Evolutionary conservation across 306 rosid species (phyloP), one percentile per base, ranked within the genome.

Genomic region (Trichosanthes cucumerina): DNA sequence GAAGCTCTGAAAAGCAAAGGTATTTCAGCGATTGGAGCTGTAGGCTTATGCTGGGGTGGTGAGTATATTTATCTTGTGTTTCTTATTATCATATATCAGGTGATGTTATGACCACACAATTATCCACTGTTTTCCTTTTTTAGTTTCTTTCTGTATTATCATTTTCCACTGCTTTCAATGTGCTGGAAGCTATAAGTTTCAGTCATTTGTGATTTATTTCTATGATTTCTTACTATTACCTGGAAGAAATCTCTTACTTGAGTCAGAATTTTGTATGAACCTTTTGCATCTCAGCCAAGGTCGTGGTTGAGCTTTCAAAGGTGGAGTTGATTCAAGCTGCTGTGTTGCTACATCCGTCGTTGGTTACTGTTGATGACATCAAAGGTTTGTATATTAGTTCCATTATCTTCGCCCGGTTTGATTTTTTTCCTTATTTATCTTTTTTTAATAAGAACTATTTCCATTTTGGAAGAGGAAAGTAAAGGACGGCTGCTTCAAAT

Each of bases 21-120:
- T 68, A 63, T 91, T 83, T 83, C 90, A 44, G 85, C 90, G 14
- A 53, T 91, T 0, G 93, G 96, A n/a, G 93, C 91, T 57, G 96
- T 65, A 10, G 93, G 91, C 73, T 84, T 88, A 77, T 91, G 96
- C 78, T 92, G 96, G 93, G 97, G 97, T 13, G 96, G 93, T 89
- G 75, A 81, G 88, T 70, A 26, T 41, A 47, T 81, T 79, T 47
- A 41, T 80, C 36, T 64, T 43, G 41, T 79, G 33, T 41, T 46
- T 44, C 28, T 28, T 60, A 73, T 23, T 26, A 4, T 41, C 11
- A 21, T 72, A n/a, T 11, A 15, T 82, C 56, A 38, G 3, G 52
- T 19, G 6, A 2, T n/a, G 52, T 39, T 68, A 68, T 19, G 16
- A 39, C 1, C 18, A 39, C 19, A 7, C 28, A 66, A 16, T 66